A percentile compares a stretch with the other conserved stretches of the same genome.
phyloP scores from a whole-genome alignment of 1,139 yeast species.

The Magnusiomyces sp. region DNA sequence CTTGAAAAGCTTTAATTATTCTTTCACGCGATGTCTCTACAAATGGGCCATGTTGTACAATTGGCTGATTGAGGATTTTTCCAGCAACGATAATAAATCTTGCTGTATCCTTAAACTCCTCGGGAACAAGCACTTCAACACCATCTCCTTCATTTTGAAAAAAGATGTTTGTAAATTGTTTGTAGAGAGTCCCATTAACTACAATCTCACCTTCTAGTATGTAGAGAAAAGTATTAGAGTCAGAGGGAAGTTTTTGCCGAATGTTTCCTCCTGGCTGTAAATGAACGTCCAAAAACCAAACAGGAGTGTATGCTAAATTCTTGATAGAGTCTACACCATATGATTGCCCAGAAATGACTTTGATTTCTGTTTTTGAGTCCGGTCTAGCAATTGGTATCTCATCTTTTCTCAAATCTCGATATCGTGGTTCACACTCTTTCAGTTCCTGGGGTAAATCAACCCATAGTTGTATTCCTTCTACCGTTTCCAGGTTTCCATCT shows the following conservation, averaged over 20 bases:
- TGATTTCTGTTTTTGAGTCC: conserved; percentile 58
- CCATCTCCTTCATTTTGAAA: conserved; percentile 29
- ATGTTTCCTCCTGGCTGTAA: conserved; percentile 63
- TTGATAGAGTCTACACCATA: conserved; percentile 67
- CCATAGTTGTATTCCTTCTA: conserved; percentile 82
- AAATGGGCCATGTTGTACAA: conserved; percentile 76
- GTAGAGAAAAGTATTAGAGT: conserved; percentile 68
- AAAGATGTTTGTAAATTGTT: conserved; percentile 40
- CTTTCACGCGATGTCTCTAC: conserved; percentile 54
- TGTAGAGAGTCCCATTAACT: conserved; percentile 28
- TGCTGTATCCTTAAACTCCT: conserved; percentile 13
- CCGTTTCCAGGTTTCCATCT: conserved; percentile 21
- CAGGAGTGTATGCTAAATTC: conserved; percentile 74
- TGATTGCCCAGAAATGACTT: conserved; percentile 69
- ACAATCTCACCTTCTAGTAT: conserved; percentile 55
- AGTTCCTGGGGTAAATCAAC: conserved; percentile 72
- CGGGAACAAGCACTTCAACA: conserved; percentile 22
- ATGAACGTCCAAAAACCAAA: conserved; percentile 61
- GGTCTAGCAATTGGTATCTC: conserved; percentile 70
- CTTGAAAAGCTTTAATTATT: conserved; percentile 48
- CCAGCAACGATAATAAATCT: conserved; percentile 50
- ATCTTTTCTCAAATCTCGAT: conserved; percentile 62
- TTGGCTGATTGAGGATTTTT: conserved; percentile 53
- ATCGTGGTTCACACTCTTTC: conserved; percentile 66
- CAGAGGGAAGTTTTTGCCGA: conserved; percentile 49